phyloP scores from a whole-genome alignment of 208 protist species.

The Trypanosomatidae sp. region DNA sequence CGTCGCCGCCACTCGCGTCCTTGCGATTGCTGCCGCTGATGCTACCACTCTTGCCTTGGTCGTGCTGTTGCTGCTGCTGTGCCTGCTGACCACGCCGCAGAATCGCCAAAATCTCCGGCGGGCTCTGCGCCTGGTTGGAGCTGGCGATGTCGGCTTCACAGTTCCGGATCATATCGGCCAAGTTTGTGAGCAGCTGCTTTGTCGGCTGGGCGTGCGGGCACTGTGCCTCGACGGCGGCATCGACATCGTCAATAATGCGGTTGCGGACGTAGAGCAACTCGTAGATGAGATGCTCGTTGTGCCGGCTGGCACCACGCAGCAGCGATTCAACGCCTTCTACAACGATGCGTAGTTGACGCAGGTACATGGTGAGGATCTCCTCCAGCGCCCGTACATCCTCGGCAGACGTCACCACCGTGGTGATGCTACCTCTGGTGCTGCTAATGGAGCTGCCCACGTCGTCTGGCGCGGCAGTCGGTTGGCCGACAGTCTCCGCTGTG shows the following conservation, averaged over 20 bases:
- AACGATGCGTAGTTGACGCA: slow-evolving; percentile 53
- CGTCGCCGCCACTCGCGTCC: background rate
- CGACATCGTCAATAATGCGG: slow-evolving; percentile 35
- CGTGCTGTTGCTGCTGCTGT: slow-evolving; percentile 7
- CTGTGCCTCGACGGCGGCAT: slow-evolving; percentile 4
- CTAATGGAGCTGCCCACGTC: background rate
- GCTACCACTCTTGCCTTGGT: background rate
- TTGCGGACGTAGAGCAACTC: slow-evolving; percentile 65
- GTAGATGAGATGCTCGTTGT: slow-evolving; percentile 78
- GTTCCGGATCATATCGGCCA: slow-evolving; percentile 26
- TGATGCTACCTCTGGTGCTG: background rate
- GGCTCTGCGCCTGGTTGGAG: slow-evolving; percentile 23
- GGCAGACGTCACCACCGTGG: background rate
- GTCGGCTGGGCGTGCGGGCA: slow-evolving; percentile 4
- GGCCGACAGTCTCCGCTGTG: background rate
- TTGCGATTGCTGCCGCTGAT: slow-evolving; percentile 1
- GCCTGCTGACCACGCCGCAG: slow-evolving; percentile 25
- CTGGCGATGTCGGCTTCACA: slow-evolving; percentile 60
- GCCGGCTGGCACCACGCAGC: slow-evolving; percentile 40
- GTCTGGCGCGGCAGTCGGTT: background rate
- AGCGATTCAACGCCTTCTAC: slow-evolving; percentile 65
- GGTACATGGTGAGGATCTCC: slow-evolving; percentile 44
- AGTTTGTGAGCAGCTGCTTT: slow-evolving; percentile 21
- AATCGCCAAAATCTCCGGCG: slow-evolving; percentile 40
- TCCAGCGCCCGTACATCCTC: slow-evolving; percentile 22